Base-by-base conservation (phyloP, 192 early-diverging fungal species). In the Entophlyctis luteolus region DNA sequence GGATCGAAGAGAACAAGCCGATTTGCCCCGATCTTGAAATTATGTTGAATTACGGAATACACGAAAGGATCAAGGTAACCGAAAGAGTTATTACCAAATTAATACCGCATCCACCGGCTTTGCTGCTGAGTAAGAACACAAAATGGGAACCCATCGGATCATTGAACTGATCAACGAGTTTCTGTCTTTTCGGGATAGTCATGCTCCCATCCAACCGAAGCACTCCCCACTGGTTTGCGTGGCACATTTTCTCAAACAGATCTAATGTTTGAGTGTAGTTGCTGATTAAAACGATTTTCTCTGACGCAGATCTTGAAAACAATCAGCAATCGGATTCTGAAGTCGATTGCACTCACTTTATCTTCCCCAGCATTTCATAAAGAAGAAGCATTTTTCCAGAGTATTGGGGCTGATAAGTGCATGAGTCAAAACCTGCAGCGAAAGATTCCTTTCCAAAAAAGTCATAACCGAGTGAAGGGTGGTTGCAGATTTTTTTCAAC, bases 181-280 rank as follows among this genome's bases (percentile, higher is more conserved):
- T 91, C 67, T 95, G 93, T 52, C 96, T 78, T 75, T 99, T 99
- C 50, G 80, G 79, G 45, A 94, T 91, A 1, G 85, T 88, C 92
- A 99, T 91, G 0, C 88, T 77, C 3, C 97, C 97, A 73, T 99
- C 97, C 25, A 99, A 75, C 18, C 97, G 82, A 59, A 95, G 81
- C 32, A 79, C 79, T 3, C 89, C 81, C 78, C 82, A 93, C 79
- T 82, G 80, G 42, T 84, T 84, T 25, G 81, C 82, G 0, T 80
- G 76, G 49, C 95, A 99, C 52, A 94, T 82, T n/a, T 83, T 80
- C 63, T 98, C 93, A 69, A 99, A 92, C 45, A 96, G 71, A 71
- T 99, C 93, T 47, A 98, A 75, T 2, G 97, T 98, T 73, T 99
- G 95, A 0, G 97, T 99, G 77, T 98, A 99, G 70, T 99, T 99